Conservation (phyloP, 331 rosid species). For the Acacia pycnantha region DNA sequence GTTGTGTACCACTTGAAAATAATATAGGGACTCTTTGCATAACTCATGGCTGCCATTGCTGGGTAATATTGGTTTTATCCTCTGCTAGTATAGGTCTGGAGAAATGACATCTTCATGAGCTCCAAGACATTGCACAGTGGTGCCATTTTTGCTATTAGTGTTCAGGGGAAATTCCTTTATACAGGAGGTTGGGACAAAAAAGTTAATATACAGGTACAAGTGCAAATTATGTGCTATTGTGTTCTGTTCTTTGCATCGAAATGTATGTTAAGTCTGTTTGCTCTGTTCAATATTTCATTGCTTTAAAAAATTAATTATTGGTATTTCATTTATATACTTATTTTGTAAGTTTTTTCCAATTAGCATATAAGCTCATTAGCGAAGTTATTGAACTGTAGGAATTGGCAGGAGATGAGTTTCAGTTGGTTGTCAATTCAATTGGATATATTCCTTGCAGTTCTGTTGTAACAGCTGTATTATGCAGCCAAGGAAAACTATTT, state of each 20-base stretch:
- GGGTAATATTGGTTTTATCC: slow-evolving; percentile 18
- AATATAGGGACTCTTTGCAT: slow-evolving; percentile 18
- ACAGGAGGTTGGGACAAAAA: slow-evolving; percentile 89
- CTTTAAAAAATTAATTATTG: slow-evolving; percentile 3
- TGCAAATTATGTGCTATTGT: slow-evolving; percentile 10
- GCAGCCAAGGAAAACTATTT: slow-evolving; percentile 73
- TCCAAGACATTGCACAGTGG: slow-evolving; percentile 63
- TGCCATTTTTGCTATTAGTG: slow-evolving; percentile 60
- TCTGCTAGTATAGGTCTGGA: slow-evolving; percentile 72
- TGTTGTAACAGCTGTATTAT: slow-evolving; percentile 64
- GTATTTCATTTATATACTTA: neutral
- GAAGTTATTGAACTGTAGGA: slow-evolving; percentile 52
- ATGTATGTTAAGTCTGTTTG: slow-evolving; percentile 4
- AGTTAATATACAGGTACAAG: slow-evolving; percentile 77
- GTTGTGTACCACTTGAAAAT: slow-evolving; percentile 9
- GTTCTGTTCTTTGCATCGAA: slow-evolving; percentile 8
- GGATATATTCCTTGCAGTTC: slow-evolving; percentile 65
- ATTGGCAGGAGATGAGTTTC: slow-evolving; percentile 65
- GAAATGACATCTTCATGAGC: slow-evolving; percentile 63
- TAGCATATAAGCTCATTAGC: slow-evolving; percentile 8
- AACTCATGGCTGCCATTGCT: slow-evolving; percentile 16
- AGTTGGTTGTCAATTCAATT: slow-evolving; percentile 51
- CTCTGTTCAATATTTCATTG: slow-evolving; percentile 4
- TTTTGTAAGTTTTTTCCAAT: neutral
- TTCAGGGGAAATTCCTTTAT: slow-evolving; percentile 67